Conservation (phyloP, 495 filamentous ascomycete genomes). For the Diplogelasinospora grovesii region DNA sequence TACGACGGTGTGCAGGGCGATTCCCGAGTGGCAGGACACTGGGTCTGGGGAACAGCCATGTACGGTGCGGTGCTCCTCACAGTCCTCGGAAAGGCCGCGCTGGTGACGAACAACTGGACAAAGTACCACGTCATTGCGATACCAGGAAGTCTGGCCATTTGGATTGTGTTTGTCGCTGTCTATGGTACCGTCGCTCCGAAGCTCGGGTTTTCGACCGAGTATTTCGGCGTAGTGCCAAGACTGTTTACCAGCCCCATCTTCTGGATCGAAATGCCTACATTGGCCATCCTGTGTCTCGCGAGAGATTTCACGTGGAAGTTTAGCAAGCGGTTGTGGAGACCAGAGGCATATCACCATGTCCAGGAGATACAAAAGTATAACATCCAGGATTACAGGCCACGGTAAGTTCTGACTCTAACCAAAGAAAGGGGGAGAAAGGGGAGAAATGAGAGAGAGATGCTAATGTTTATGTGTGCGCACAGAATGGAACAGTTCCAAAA, state of each 20-base stretch:
- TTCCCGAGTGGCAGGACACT: conserved; percentile 79
- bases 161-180: conserved; percentile 82
- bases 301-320: conserved; percentile 84
- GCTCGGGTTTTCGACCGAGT: conserved; percentile 76
- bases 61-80: conserved; percentile 89
- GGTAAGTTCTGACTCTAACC: conserved; percentile 39
- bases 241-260: conserved; percentile 77
- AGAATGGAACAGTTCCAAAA: conserved; percentile 99
- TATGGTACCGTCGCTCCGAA: conserved; percentile 90
- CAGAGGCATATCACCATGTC: conserved; percentile 95
- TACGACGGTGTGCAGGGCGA: conserved; percentile 68
- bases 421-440: too few species aligned
- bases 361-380: conserved; percentile 99
- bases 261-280: conserved; percentile 76
- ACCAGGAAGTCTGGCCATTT: conserved; percentile 84
- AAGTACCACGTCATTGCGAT: conserved; percentile 97
- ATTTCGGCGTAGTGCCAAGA: conserved; percentile 72
- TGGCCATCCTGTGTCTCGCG: conserved; percentile 78
- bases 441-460: too few species aligned
- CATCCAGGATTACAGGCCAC: conserved; percentile 94
- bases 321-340: conserved; percentile 91
- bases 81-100: conserved; percentile 88
- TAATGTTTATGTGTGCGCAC: not conserved
- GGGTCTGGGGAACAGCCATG: conserved; percentile 91
- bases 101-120: conserved; percentile 97